Evolutionary conservation across 2,329 filamentous ascomycete species (phyloP).

Genomic region (Lachnellula arida): DNA sequence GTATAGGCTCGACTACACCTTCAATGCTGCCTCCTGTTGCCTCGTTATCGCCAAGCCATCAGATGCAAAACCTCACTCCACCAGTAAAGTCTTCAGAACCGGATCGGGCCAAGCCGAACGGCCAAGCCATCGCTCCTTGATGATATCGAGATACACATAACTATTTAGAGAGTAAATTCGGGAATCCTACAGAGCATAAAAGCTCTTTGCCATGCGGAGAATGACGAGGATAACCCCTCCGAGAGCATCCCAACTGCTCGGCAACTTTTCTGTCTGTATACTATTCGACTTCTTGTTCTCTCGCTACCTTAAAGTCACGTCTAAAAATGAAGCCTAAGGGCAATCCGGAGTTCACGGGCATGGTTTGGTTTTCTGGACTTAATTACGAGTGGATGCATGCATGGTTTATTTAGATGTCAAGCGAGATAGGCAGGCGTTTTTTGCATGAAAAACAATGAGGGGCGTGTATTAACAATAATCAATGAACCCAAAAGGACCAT

Average conservation of each 20-base stretch:
- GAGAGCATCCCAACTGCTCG: background rate
- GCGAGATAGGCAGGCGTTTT: constrained; percentile 11
- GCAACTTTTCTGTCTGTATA: background rate
- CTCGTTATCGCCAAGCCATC: constrained; percentile 53
- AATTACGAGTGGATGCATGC: constrained; percentile 7
- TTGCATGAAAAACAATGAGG: constrained; percentile 5
- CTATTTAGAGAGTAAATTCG: background rate
- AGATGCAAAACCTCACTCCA: constrained; percentile 53
- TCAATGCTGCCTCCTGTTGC: constrained; percentile 54
- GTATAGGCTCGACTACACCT: constrained; percentile 25
- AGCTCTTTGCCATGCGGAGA: too few species aligned
- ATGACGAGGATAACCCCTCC: background rate
- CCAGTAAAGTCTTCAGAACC: constrained; percentile 47
- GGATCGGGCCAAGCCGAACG: constrained; percentile 13
- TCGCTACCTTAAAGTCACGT: background rate
- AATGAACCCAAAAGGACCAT: background rate
- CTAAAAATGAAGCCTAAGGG: background rate
- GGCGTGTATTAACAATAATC: constrained; percentile 13
- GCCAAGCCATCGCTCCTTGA: constrained; percentile 19
- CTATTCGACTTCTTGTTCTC: background rate
- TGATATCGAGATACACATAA: background rate
- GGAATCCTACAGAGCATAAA: too few species aligned
- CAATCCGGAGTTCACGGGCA: background rate
- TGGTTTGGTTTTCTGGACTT: background rate
- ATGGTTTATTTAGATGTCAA: constrained; percentile 5